Evolutionary conservation across 2,329 filamentous ascomycete genomes (phyloP).

Genomic region (Penicillium corylophilum): DNA sequence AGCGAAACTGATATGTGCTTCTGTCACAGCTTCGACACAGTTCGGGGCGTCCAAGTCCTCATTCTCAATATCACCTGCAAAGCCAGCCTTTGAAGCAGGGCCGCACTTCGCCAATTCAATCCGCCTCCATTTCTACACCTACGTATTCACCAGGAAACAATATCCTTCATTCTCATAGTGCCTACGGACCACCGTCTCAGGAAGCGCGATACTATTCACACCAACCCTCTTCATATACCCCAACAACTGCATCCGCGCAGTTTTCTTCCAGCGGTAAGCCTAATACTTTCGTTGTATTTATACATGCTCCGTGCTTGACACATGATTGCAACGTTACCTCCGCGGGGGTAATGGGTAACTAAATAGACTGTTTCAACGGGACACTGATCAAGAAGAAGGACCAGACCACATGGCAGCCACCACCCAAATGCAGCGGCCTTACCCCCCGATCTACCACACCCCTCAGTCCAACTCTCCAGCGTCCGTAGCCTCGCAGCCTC

Average conservation of each 20-base stretch:
- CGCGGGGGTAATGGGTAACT: not conserved
- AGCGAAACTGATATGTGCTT: conserved; percentile 21
- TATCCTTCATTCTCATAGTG: conserved; percentile 52
- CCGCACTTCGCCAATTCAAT: not conserved
- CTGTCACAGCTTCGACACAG: conserved; percentile 33
- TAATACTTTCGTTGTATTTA: conserved; percentile 1
- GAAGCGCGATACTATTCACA: conserved; percentile 74
- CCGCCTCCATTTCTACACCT: conserved; percentile 21
- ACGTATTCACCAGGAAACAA: conserved; percentile 33
- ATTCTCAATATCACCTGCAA: conserved; percentile 31
- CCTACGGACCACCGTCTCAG: conserved; percentile 68
- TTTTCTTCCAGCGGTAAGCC: conserved; percentile 83
- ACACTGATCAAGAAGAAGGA: conserved; percentile 63
- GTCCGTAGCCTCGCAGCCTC: conserved; percentile 83
- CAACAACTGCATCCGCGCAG: conserved; percentile 75
- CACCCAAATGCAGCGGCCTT: conserved; percentile 67
- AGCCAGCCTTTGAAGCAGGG: conserved; percentile 24
- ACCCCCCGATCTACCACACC: conserved; percentile 92
- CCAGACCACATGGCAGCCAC: conserved; percentile 66
- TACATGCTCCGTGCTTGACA: not conserved
- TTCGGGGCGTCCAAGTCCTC: conserved; percentile 31
- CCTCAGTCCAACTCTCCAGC: conserved; percentile 93
- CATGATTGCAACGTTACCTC: not conserved
- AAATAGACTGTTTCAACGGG: not conserved
- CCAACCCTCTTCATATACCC: conserved; percentile 79